Evolutionary conservation across 2,329 filamentous ascomycete genomes (phyloP).

Genomic region (Arthrobotrys musiformis): DNA sequence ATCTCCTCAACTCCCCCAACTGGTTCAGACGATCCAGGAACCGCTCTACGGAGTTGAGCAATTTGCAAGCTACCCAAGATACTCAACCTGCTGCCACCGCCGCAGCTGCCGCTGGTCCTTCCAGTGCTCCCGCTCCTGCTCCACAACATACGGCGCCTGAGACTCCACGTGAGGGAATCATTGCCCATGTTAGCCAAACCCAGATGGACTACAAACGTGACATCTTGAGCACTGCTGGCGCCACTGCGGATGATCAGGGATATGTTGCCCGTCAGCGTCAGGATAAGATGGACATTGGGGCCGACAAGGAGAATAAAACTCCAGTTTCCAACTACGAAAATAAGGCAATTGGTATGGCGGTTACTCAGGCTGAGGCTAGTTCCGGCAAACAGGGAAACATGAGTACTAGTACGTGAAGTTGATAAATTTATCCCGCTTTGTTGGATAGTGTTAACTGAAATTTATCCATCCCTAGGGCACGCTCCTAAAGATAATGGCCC

Average conservation of each 20-base stretch:
- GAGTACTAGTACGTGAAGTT: no score
- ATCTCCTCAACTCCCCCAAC: slow-evolving; percentile 20
- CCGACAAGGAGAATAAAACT: neutral
- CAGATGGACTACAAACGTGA: slow-evolving; percentile 15
- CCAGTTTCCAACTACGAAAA: neutral
- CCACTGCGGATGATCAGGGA: neutral
- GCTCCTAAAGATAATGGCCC: no score
- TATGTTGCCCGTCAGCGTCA: neutral
- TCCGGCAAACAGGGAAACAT: neutral
- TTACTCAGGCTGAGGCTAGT: neutral
- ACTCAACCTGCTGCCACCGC: neutral
- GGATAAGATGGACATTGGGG: neutral
- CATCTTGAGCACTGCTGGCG: slow-evolving; percentile 10
- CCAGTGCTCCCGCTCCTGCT: neutral
- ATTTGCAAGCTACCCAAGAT: slow-evolving; percentile 11
- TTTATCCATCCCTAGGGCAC: no score
- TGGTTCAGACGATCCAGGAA: slow-evolving; percentile 21
- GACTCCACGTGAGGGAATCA: neutral
- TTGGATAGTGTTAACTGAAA: no score
- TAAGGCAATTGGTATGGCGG: neutral
- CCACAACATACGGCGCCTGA: neutral
- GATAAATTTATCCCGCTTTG: no score
- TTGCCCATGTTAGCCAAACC: neutral
- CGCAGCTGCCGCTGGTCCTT: neutral
- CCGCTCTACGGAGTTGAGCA: slow-evolving; percentile 19